These are phyloP conservation scores for Mycena albidolilacea DNA, from an alignment of 768 basidiomycete genomes.

Conservation along the genomic window DNA sequence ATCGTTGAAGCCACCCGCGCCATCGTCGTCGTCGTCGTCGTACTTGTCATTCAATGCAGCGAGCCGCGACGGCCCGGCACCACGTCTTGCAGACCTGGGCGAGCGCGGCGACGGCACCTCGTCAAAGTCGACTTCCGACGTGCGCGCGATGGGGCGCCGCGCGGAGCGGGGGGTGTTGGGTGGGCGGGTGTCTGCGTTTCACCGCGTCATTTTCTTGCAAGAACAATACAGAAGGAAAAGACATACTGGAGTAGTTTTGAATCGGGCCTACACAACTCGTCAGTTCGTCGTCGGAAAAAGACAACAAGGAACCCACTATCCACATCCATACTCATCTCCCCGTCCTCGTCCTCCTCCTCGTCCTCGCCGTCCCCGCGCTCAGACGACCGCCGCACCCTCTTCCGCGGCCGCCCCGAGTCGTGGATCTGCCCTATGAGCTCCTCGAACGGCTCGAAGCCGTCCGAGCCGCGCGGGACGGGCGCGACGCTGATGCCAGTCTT, in stretches of 20 bases:
- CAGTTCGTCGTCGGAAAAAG: background rate
- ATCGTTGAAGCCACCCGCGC: slow-evolving; percentile 41
- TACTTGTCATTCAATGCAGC: slow-evolving; percentile 46
- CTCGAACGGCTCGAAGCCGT: slow-evolving; percentile 88
- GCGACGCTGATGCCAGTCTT: slow-evolving; percentile 82
- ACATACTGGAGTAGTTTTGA: slow-evolving; percentile 54
- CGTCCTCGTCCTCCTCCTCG: slow-evolving; percentile 61
- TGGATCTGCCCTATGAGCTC: slow-evolving; percentile 71
- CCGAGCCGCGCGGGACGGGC: slow-evolving; percentile 79
- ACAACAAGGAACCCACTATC: slow-evolving; percentile 66
- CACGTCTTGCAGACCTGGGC: slow-evolving; percentile 46
- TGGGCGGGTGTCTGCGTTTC: slow-evolving; percentile 47
- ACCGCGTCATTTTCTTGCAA: background rate
- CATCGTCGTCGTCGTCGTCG: slow-evolving; percentile 44
- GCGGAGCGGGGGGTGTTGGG: slow-evolving; percentile 60
- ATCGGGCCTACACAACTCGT: slow-evolving; percentile 53
- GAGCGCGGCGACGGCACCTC: slow-evolving; percentile 72
- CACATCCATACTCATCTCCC: slow-evolving; percentile 86
- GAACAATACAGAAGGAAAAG: background rate
- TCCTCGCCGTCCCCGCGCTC: slow-evolving; percentile 52
- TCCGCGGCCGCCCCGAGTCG: slow-evolving; percentile 45
- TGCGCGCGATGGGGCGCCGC: slow-evolving; percentile 62
- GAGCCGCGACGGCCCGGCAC: slow-evolving; percentile 58
- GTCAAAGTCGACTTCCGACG: slow-evolving; percentile 74
- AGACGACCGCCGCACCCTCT: slow-evolving; percentile 50